Base-by-base conservation (phyloP, 2,329 filamentous ascomycete species). In the Penicillium sp. region DNA sequence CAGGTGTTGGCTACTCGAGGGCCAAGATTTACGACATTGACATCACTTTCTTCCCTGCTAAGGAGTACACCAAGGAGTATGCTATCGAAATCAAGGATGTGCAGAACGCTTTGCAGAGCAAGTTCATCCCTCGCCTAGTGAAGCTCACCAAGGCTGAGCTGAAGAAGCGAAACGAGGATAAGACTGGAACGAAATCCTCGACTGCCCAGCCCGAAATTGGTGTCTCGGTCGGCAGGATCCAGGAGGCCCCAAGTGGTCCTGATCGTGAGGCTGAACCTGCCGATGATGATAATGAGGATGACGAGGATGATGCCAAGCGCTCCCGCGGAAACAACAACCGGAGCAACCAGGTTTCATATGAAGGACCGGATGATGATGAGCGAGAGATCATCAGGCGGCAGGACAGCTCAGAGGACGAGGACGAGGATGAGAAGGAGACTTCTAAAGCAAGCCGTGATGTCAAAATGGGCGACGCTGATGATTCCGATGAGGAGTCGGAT, bases 301-400 rank as follows among this genome's bases (percentile, higher is more conserved):
- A 95, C 53, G 87, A 86, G 55, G 90, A 96, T 70, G 91, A 84
- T 57, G 84, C 84, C 54, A 83, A 81, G 59, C 79, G 84, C 52
- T 80, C 80, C 85, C 49, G 93, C 86, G 68, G 72, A 44, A 64
- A 60, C 24, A 85, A 86, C 46, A 95, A 96, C 72, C 87, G 90
- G 41, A 81, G 84, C 52, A 90, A 96, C 74, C 90, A 89, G 29
- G 87, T 93, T 2, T 95, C 91, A 14, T 98, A 97, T 65, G 93
- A 91, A 39, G 90, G 88, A 33, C 96, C 96, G 47, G 95, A 98
- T 70, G 93, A 96, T 5, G 93, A 93, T 4, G 95, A 98, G 69
- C 85, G 96, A 68, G 86, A 91, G 63, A 87, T 84, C 35, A 86
- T 96, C 53, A 87, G 89, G 66, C 79, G 80, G 52, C 82, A 84